phyloP scores from a whole-genome alignment of 225 moss, liverwort and hornwort genomes.

The Rhytidiadelphus loreus region DNA sequence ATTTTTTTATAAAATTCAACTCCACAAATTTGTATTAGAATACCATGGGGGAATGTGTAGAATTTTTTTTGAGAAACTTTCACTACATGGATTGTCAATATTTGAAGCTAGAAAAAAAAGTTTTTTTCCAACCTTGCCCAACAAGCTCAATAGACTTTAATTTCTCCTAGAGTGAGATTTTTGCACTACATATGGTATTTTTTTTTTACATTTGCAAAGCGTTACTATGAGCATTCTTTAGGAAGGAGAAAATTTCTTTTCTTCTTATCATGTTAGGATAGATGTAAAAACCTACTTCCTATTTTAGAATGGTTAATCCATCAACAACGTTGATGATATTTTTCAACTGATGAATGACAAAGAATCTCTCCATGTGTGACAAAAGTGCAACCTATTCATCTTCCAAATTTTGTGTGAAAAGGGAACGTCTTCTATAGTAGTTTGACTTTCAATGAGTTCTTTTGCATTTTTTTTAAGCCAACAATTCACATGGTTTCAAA shows the following conservation, averaged over 20 bases:
- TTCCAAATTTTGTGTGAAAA: no score
- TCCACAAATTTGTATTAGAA: not conserved
- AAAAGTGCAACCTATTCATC: no score
- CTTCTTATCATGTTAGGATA: fast-evolving
- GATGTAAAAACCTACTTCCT: not conserved
- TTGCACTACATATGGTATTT: not conserved
- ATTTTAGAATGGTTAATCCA: not conserved
- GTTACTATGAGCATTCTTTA: fast-evolving
- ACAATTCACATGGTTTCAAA: no score
- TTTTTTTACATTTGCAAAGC: not conserved
- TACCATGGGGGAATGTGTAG: fast-evolving
- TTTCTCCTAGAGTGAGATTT: not conserved
- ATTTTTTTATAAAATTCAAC: not conserved
- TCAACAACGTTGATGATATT: no score
- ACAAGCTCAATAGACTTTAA: fast-evolving
- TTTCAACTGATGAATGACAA: no score
- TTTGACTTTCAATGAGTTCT: no score
- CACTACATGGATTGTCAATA: fast-evolving
- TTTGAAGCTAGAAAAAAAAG: not conserved
- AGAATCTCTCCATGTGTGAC: no score
- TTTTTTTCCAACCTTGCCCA: not conserved
- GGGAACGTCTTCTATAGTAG: no score
- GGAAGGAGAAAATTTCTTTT: fast-evolving
- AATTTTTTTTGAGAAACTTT: not conserved
- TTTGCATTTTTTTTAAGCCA: no score